phyloP scores from a whole-genome alignment of 2,329 filamentous ascomycete genomes.

The Fusarium nurragi region DNA sequence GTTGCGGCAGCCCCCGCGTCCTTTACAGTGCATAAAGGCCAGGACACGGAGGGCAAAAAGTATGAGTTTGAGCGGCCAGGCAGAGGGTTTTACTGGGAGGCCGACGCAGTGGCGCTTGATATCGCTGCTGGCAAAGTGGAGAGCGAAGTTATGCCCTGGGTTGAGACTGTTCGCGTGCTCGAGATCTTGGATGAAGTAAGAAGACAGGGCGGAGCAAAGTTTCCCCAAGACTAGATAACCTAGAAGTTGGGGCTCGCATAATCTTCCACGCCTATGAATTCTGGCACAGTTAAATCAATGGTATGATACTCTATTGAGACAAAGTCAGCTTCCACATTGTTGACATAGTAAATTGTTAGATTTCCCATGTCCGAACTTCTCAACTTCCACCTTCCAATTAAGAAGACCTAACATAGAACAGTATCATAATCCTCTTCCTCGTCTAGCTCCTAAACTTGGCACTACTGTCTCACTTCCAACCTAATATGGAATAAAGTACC shows the following conservation, averaged over 20 bases:
- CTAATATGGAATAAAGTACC: too few species aligned
- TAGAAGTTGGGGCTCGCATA: neutral
- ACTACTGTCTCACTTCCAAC: too few species aligned
- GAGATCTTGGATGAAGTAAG: constrained; percentile 59
- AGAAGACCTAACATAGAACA: too few species aligned
- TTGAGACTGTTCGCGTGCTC: constrained; percentile 57
- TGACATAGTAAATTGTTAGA: too few species aligned
- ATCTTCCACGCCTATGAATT: neutral
- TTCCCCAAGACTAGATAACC: constrained; percentile 42
- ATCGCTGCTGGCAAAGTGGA: constrained; percentile 51
- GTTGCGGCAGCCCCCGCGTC: constrained; percentile 45
- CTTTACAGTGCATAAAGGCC: constrained; percentile 50
- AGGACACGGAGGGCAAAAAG: constrained; percentile 43
- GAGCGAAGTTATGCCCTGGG: constrained; percentile 56
- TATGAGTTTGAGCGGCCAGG: constrained; percentile 51
- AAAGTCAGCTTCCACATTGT: too few species aligned
- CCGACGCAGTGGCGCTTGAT: constrained; percentile 54
- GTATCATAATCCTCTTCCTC: too few species aligned
- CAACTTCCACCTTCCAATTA: too few species aligned
- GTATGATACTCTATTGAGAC: neutral
- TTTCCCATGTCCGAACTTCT: too few species aligned
- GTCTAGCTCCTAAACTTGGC: too few species aligned
- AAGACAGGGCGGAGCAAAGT: constrained; percentile 45
- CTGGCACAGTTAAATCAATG: neutral
- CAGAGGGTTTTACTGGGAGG: constrained; percentile 57